These are phyloP conservation scores for Forsythia viridissima DNA, from an alignment of 257 asterid genomes.

Conservation along the genomic window DNA sequence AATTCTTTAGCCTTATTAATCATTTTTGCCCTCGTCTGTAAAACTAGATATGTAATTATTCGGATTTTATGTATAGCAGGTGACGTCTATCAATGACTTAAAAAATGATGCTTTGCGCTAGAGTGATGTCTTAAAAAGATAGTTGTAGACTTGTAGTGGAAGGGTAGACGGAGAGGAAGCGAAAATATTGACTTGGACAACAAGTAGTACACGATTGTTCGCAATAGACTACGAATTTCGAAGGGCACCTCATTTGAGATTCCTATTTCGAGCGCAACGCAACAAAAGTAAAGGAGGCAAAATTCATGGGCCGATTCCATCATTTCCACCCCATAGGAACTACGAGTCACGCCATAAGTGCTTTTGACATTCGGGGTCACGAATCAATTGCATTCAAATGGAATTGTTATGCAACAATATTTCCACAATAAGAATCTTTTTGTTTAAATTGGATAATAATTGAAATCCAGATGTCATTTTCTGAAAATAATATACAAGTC, in stretches of 20 bases:
- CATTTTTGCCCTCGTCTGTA: not conserved
- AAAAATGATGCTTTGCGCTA: not conserved
- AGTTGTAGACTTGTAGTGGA: not conserved
- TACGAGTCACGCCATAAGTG: not conserved
- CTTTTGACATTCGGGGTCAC: not conserved
- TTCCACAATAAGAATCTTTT: slow-evolving; percentile 20
- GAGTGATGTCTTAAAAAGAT: not conserved
- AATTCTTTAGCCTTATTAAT: not conserved
- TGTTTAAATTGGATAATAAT: slow-evolving; percentile 17
- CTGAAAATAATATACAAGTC: slow-evolving; percentile 25
- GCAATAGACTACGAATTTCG: too few species aligned
- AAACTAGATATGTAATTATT: not conserved
- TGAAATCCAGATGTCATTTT: slow-evolving; percentile 33
- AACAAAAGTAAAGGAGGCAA: too few species aligned
- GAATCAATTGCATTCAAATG: too few species aligned
- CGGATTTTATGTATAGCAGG: not conserved
- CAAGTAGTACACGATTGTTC: too few species aligned
- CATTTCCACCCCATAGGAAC: not conserved
- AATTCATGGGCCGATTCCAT: not conserved
- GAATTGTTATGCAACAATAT: not conserved
- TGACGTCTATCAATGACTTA: not conserved
- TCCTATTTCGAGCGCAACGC: not conserved
- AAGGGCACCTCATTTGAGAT: not conserved
- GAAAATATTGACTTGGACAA: not conserved
- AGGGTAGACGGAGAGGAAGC: not conserved